Base-by-base conservation (phyloP, 805 yeast species). In the Nakazawaea anatomiae region DNA sequence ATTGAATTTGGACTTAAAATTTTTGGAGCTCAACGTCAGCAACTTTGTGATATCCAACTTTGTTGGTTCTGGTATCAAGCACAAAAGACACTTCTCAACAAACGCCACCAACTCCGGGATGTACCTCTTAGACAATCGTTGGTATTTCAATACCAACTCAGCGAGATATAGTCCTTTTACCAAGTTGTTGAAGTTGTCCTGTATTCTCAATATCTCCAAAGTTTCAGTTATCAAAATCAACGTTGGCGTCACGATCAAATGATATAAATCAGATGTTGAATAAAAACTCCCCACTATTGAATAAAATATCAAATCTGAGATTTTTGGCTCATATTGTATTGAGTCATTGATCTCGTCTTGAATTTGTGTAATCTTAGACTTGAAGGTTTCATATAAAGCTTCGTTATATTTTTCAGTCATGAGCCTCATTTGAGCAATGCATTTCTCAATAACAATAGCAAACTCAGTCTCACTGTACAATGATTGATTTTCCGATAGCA, bases 191-290 rank as follows among this genome's bases (percentile, higher is more conserved):
- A 68, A 65, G 29, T 56, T 46, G 35, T 55, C 56, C 4, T 63
- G 62, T 5, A 62, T 60, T 42, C 74, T 73, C 25, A 78, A 58
- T 57, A 77, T 80, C 48, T 83, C 82, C 50, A 92, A 68, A 11
- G 80, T 72, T 65, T 89, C 92, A 46, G 85, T 79, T 72, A 89
- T 80, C 39, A 89, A 68, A 35, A 94, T 77, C 32, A 80, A 70
- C 1, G 92, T 77, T 4, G 97, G 96, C 0, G 97, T 91, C 4
- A 84, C 91, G 9, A 94, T 86, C 53, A 90, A 74, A 72, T 94
- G 99, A 68, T 87, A 92, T 63, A 89, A 91, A 72, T 94, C 99
- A 0, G 99, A 94, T 0, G 97, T 89, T 0, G 99, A 91, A 62
- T 87, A 94, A 4, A 90, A 63, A 49, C 76, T 72, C 6, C 97